These are phyloP conservation scores for Kappamyces sp. DNA, from an alignment of 192 early-diverging fungal genomes.

Conservation along the genomic window DNA sequence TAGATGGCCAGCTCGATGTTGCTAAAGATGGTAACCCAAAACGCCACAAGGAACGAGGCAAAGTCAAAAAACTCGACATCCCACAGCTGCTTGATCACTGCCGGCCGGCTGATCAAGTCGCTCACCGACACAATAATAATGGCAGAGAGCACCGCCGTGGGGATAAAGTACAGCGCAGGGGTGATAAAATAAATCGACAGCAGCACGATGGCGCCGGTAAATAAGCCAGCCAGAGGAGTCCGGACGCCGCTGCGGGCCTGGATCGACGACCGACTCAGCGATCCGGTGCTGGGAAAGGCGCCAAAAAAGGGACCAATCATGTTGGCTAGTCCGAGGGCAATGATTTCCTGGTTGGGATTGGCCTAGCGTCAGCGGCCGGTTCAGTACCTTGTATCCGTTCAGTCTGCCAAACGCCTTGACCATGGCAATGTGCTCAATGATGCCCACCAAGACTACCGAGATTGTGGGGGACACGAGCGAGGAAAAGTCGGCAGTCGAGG, in stretches of 20 bases:
- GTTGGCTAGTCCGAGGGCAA: conserved; percentile 87
- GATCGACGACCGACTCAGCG: conserved; percentile 89
- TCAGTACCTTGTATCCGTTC: conserved; percentile 84
- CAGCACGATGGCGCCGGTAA: conserved; percentile 75
- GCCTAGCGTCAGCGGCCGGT: too few relatives aligned
- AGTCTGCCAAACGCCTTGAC: conserved; percentile 79
- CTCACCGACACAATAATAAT: conserved; percentile 81
- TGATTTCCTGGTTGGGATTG: conserved; percentile 82
- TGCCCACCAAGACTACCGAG: conserved; percentile 63
- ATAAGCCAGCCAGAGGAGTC: conserved; percentile 72
- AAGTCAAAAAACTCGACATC: conserved; percentile 52
- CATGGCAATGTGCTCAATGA: conserved; percentile 90
- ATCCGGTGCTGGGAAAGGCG: conserved; percentile 84
- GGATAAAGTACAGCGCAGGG: conserved; percentile 81
- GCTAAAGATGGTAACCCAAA: conserved; percentile 58
- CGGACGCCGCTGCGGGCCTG: conserved; percentile 82
- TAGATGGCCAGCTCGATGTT: conserved; percentile 79
- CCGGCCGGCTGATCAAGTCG: conserved; percentile 64
- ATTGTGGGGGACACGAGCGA: conserved; percentile 43
- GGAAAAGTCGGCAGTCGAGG: conserved; percentile 31
- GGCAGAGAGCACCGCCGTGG: conserved; percentile 70
- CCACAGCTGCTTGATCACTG: conserved; percentile 59
- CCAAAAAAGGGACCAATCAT: conserved; percentile 79
- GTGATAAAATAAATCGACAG: conserved; percentile 77
- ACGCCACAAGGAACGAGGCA: conserved; percentile 39